A percentile compares a stretch with the other conserved stretches of the same genome.
These are phyloP conservation scores for Aspergillus fumigatiaffinis DNA, from an alignment of 2,329 filamentous ascomycete species.

Conservation along the genomic window DNA sequence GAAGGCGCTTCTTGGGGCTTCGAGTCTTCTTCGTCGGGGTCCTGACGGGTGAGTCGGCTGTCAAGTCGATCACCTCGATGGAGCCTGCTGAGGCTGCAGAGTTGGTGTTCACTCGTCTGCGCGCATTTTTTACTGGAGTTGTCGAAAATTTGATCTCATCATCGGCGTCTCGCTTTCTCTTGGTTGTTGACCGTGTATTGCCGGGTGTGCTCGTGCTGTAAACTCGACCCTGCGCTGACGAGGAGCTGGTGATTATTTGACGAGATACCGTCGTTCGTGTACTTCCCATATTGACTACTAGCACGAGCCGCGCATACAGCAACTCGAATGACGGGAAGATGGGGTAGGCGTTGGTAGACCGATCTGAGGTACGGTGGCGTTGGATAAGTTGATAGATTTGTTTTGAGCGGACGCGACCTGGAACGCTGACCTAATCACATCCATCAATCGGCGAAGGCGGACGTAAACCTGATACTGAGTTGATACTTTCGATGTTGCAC, in stretches of 20 bases:
- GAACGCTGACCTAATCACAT: conserved; percentile 6
- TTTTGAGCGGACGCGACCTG: background rate
- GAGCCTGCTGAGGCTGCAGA: background rate
- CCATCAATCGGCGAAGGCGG: background rate
- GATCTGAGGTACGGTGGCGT: background rate
- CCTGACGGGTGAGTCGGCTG: conserved; percentile 4
- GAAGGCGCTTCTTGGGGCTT: conserved; percentile 8
- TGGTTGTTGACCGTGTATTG: conserved; percentile 1
- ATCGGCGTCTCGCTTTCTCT: conserved; percentile 12
- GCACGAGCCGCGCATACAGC: background rate
- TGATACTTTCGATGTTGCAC: background rate
- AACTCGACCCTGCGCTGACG: background rate
- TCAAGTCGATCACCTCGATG: conserved; percentile 16
- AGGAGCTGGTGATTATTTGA: background rate
- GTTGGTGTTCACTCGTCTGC: conserved; percentile 6
- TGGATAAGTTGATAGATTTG: background rate
- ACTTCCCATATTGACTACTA: background rate
- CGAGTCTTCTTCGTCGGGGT: conserved; percentile 9
- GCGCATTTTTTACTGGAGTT: conserved; percentile 4
- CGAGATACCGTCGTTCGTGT: background rate
- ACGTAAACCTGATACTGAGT: background rate
- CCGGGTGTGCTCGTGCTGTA: background rate
- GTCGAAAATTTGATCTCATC: background rate
- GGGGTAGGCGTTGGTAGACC: background rate
- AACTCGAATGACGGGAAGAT: background rate